Base-by-base conservation (phyloP, 1,139 yeast genomes). In the Torulaspora pretoriensis region DNA sequence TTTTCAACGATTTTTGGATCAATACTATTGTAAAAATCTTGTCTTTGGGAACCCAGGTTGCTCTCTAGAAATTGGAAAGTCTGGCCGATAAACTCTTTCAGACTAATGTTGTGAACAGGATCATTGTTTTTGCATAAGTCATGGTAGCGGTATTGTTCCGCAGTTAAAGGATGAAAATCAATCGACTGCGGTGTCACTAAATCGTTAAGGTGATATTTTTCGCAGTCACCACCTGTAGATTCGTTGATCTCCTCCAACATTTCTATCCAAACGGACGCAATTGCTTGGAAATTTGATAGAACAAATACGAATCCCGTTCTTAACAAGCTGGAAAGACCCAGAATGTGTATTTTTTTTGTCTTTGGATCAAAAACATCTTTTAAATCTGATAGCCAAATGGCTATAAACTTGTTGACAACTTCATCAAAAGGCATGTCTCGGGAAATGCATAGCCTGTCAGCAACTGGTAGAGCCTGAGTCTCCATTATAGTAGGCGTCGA, bases 241-340 rank as follows among this genome's bases (percentile, higher is more conserved):
- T 86, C 95, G 46, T 82, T 80, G 9, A 83, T 72, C 59, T 88
- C 96, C 56, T 88, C 96, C 42, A 85, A 62, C 49, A 84, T 72
- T 45, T 75, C 75, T 8, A 83, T 73, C 66, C 83, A 70, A 27
- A 78, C 66, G 19, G 80, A 72, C 5, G 81, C 63, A 14, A 82
- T 67, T 3, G 72, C 64, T 2, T 65, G 61, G 47, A 75, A 52
- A 51, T 67, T 64, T 23, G 61, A 53, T 37, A 67, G 53, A 49
- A 47, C 54, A 45, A 46, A 59, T 57, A 54, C 49, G 56, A 48
- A 38, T 35, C 65, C 73, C 50, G 64, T 70, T 43, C 60, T 59
- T 42, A 66, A 61, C 45, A 77, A 62, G 28, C 78, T 72, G 16
- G 81, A 71, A 12, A 78, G 67, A 1, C 81, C 96, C 51, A 86